Percentiles rank a stretch among this genome's conserved stretches.
phyloP scores from a whole-genome alignment of 768 basidiomycete species.

The Hebeloma cylindrosporum region DNA sequence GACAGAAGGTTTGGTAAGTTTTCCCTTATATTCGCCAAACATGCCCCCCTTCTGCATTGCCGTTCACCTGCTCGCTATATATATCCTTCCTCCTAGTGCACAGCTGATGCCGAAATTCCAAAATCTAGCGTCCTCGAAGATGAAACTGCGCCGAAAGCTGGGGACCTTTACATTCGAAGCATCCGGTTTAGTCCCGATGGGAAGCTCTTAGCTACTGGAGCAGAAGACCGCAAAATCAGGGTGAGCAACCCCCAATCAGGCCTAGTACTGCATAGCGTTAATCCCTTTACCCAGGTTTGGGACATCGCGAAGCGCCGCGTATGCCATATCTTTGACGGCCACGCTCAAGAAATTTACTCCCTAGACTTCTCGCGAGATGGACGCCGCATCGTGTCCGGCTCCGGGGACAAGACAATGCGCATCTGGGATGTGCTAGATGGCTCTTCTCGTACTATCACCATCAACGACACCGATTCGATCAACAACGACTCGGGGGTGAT shows the following conservation, averaged over 20 bases:
- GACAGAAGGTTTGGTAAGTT: constrained; percentile 77
- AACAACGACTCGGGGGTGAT: constrained; percentile 65
- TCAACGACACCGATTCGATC: constrained; percentile 46
- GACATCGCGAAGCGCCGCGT: constrained; percentile 78
- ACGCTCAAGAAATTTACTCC: constrained; percentile 91
- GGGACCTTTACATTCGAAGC: constrained; percentile 91
- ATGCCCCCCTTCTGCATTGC: no score
- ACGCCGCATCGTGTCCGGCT: constrained; percentile 84
- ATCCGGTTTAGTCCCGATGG: constrained; percentile 95
- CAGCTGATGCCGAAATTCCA: constrained; percentile 5
- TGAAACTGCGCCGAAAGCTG: constrained; percentile 67
- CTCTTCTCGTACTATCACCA: constrained; percentile 40
- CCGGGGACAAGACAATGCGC: constrained; percentile 60
- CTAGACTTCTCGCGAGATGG: constrained; percentile 88
- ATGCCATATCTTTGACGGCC: constrained; percentile 74
- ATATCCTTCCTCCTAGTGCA: no score
- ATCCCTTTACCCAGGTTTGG: constrained; percentile 66
- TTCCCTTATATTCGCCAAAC: constrained; percentile 9
- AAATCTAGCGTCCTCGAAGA: constrained; percentile 68
- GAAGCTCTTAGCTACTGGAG: constrained; percentile 89
- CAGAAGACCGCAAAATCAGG: constrained; percentile 91
- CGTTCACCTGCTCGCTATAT: no score
- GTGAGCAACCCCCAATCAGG: constrained; percentile 37
- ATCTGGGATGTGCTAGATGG: constrained; percentile 44
- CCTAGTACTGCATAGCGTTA: constrained; percentile 2